Conservation (phyloP, 2,329 filamentous ascomycete species). For the Pseudogymnoascus destructans region DNA sequence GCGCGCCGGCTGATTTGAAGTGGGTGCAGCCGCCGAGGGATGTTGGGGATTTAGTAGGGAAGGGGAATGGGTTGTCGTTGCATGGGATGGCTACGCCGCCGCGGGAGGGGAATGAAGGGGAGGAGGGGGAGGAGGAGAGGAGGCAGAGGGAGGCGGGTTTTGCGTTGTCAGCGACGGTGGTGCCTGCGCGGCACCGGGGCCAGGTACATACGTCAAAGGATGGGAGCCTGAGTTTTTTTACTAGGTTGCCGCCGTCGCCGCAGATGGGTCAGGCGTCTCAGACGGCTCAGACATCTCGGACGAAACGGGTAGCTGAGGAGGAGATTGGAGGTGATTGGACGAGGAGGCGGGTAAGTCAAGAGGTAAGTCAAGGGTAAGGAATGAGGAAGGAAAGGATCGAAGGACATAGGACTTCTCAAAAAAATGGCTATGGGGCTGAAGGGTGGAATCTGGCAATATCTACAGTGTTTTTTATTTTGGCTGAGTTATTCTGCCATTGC, state of each 20-base stretch:
- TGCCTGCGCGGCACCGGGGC: neutral
- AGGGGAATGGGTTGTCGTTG: neutral
- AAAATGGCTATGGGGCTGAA: neutral
- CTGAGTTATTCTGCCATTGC: neutral
- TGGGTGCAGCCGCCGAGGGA: neutral
- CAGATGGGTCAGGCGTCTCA: neutral
- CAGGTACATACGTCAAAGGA: neutral
- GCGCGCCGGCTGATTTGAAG: neutral
- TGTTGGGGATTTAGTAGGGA: neutral
- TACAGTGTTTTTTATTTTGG: neutral
- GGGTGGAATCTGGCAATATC: neutral
- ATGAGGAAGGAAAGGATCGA: neutral
- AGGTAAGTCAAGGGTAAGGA: neutral
- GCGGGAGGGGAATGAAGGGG: neutral
- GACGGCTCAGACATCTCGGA: neutral
- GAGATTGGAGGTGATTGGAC: neutral
- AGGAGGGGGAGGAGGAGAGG: neutral
- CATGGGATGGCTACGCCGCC: neutral
- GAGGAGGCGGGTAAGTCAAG: neutral
- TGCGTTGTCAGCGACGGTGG: neutral
- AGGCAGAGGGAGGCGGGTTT: neutral
- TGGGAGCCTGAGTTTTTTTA: neutral
- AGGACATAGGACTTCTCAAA: neutral
- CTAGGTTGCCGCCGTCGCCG: neutral
- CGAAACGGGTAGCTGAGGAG: neutral